Base-by-base conservation (phyloP, 108 stramenopile species). In the Fragilaria crotonensis region DNA sequence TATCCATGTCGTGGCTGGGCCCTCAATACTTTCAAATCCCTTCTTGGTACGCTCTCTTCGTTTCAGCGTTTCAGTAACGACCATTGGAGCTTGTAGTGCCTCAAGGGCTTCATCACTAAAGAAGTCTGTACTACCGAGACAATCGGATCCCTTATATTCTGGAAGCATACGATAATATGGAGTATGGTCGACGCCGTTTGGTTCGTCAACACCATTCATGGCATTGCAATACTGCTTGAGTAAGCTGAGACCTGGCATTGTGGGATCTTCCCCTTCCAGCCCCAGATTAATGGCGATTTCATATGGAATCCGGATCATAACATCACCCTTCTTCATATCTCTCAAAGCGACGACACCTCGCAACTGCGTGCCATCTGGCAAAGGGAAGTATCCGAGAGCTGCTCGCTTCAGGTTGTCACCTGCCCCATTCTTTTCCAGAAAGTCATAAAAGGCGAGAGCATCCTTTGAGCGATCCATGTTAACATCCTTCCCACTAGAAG, bases 231-330 rank as follows among this genome's bases (percentile, higher is more conserved):
- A 84, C 32, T 77, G 70, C 55, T 73, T 76, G 18, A 88, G 51
- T 0, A 88, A 73, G 7, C 49, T 48, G 1, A 68, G 50, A 18
- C 80, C 88, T 2, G 88, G 83, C 20, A 80, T 2, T 1, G 84
- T 84, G 25, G 84, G 84, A 72, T 90, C 85, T 25, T 56, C 60
- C 45, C 56, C 75, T 60, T 85, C 77, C 36, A 66, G 77, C 0
- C 89, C 89, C 25, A 90, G 60, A 63, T 90, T 81, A 17, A 84
- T 29, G 0, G 83, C 79, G 66, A 78, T 54, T 49, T 84, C 85
- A 47, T 84, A 87, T 0, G 89, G 89, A 25, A 90, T 78, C 25
- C 73, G 69, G 52, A 90, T 78, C 31, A 90, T 83, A 30, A 60
- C 52, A 33, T 87, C 81, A 11, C 89, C 89, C 63, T 83, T 82